Evolutionary conservation across 2,329 filamentous ascomycete genomes (phyloP).

Genomic region (Pseudogymnoascus sp.): DNA sequence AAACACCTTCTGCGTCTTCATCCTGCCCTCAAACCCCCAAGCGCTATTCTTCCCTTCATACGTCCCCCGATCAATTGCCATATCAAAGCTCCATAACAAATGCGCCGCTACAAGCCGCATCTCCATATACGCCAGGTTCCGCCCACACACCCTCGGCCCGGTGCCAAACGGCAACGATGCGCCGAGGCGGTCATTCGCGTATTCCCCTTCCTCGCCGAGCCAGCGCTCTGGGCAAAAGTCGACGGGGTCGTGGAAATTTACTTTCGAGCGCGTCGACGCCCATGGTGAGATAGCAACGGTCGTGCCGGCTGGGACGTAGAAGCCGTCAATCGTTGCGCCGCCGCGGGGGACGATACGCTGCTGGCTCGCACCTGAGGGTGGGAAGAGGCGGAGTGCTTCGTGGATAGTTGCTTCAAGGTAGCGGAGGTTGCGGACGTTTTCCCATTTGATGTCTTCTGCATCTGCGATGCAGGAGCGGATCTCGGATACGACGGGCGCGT

Average conservation of each 20-base stretch:
- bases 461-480: background rate
- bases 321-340: constrained; percentile 19
- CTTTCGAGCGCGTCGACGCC: constrained; percentile 14
- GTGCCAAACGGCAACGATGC: constrained; percentile 11
- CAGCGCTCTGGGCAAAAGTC: constrained; percentile 11
- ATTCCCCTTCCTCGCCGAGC: background rate
- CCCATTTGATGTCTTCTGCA: constrained; percentile 9
- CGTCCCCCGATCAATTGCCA: constrained; percentile 6
- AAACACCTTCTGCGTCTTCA: background rate
- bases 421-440: constrained; percentile 11
- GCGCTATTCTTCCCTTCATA: background rate
- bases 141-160: constrained; percentile 13
- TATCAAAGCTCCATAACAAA: constrained; percentile 14
- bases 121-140: constrained; percentile 15
- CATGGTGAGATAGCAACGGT: constrained; percentile 31
- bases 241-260: constrained; percentile 11
- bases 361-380: constrained; percentile 31
- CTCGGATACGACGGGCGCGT: background rate
- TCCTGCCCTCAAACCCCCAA: background rate
- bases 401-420: constrained; percentile 12
- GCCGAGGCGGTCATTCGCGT: background rate
- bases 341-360: constrained; percentile 32
- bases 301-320: constrained; percentile 24
- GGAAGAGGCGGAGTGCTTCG: constrained; percentile 11
- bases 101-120: constrained; percentile 11